phyloP scores from a whole-genome alignment of 768 basidiomycete species.

The Chlorophyllum brunneum region DNA sequence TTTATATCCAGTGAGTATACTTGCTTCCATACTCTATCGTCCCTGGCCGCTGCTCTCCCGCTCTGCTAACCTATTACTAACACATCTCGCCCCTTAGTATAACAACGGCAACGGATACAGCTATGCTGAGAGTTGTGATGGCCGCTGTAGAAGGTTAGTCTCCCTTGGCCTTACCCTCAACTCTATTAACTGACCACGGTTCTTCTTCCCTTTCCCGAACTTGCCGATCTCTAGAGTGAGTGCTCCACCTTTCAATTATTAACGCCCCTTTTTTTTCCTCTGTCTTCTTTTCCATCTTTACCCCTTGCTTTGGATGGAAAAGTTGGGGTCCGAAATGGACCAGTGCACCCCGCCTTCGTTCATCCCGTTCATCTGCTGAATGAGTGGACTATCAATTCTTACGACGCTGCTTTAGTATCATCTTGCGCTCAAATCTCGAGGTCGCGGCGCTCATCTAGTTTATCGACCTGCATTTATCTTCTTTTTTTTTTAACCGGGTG shows the following conservation, averaged over 20 bases:
- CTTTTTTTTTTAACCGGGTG: constrained; percentile 2
- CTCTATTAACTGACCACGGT: constrained; percentile 43
- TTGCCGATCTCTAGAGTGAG: constrained; percentile 12
- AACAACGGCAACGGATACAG: constrained; percentile 90
- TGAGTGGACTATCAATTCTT: constrained; percentile 25
- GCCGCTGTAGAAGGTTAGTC: constrained; percentile 87
- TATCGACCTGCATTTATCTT: constrained; percentile 13
- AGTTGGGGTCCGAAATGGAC: background rate
- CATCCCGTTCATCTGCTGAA: constrained; percentile 2
- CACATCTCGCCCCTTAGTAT: constrained; percentile 41
- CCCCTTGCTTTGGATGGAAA: constrained; percentile 9
- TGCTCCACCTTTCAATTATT: constrained; percentile 17
- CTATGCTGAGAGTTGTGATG: constrained; percentile 87
- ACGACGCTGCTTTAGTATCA: constrained; percentile 47
- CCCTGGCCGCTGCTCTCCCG: background rate
- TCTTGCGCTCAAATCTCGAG: constrained; percentile 63
- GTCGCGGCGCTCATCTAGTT: constrained; percentile 61
- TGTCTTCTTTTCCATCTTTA: constrained; percentile 16
- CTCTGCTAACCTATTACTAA: constrained; percentile 6
- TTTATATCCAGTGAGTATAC: constrained; percentile 85
- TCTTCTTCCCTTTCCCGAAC: constrained; percentile 20
- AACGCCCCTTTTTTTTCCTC: constrained; percentile 20
- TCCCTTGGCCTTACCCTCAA: constrained; percentile 14
- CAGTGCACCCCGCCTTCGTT: background rate
- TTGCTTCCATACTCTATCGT: background rate